Conservation (phyloP, 139 green algal genomes). For the Desmodesmus armatus region DNA sequence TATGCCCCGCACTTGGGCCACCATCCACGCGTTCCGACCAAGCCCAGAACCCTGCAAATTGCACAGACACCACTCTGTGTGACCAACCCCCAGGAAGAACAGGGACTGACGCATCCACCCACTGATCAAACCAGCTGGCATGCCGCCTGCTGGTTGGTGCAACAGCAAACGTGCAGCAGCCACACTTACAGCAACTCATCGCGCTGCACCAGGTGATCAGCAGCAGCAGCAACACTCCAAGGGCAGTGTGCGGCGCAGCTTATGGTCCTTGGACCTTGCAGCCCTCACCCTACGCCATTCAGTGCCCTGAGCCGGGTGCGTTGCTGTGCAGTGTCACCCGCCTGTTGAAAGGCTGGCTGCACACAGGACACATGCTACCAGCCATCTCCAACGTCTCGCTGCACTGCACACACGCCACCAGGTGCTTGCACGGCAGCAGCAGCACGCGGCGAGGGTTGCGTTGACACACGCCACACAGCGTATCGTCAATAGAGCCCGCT, state of each 20-base stretch:
- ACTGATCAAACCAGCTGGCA: too few relatives aligned
- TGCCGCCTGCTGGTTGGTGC: too few relatives aligned
- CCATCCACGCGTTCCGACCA: too few relatives aligned
- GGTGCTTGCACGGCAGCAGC: conserved; percentile 42
- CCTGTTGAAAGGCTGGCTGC: conserved; percentile 27
- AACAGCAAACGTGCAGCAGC: too few relatives aligned
- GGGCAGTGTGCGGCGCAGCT: not conserved
- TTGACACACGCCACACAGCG: conserved; percentile 20
- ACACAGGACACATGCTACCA: conserved; percentile 12
- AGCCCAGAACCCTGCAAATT: too few relatives aligned
- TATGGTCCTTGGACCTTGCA: too few relatives aligned
- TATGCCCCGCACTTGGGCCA: too few relatives aligned
- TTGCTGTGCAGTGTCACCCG: conserved; percentile 12
- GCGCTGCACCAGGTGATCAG: not conserved
- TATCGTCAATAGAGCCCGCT: conserved; percentile 15
- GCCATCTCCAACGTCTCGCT: conserved; percentile 34
- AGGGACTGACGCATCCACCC: too few relatives aligned
- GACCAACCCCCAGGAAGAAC: too few relatives aligned
- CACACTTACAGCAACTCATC: not conserved
- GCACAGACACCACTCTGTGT: too few relatives aligned
- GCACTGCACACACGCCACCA: conserved; percentile 18
- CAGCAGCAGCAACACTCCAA: not conserved
- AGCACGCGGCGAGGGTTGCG: not conserved
- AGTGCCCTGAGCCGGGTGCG: too few relatives aligned
- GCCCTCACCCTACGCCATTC: too few relatives aligned